Evolutionary conservation across 176 grass and related monocot species (phyloP), one percentile per base, ranked within the genome.

Genomic region (Eragrostis nindensis): DNA sequence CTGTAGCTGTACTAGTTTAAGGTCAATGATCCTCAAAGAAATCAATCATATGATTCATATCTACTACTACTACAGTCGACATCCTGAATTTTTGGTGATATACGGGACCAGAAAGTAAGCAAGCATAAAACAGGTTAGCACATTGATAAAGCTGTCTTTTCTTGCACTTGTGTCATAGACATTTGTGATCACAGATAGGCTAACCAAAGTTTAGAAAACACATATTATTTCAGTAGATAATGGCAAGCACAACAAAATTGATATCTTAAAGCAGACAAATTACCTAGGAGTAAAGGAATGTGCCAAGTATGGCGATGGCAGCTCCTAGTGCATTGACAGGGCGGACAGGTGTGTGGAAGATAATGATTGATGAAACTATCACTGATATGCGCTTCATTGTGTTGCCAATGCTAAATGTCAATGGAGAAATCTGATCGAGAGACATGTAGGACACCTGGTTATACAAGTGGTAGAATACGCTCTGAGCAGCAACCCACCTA

Each of bases 361-460:
- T 92, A 50, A 97, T 92, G 29, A 97, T 97, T 60, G 94, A 97
- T 0, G 94, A 97, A 77, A 97, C 87, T 62, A 97, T 97, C 40
- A 97, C 94, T 24, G 89, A 92, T 73, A 97, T 97, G 24, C 94
- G 94, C 92, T 97, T 97, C 94, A 97, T 91, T 6, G 94, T 97
- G 32, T 97, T 97, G 14, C 94, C 94, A 36, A 97, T 50, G 76
- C 94, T 97, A 75, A 97, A 97, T 0, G 92, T 97, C 89, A 97
- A 84, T 38, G 94, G 94, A 59, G 89, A 97, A 68, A 97, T 97
- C 76, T 97, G 50, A 1, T 97, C 91, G 29, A 97, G 82, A 40
- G 92, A 94, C 92, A 97, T 97, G 85, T 97, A 97, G 1, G 94
- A 97, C 24, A 97, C 94, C 71, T 97, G 94, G 80, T 97, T 97